A percentile compares a stretch with the other conserved stretches of the same genome.
Evolutionary conservation across 495 filamentous ascomycete species (phyloP).

Genomic region (Staphylotrichum tortipilum): DNA sequence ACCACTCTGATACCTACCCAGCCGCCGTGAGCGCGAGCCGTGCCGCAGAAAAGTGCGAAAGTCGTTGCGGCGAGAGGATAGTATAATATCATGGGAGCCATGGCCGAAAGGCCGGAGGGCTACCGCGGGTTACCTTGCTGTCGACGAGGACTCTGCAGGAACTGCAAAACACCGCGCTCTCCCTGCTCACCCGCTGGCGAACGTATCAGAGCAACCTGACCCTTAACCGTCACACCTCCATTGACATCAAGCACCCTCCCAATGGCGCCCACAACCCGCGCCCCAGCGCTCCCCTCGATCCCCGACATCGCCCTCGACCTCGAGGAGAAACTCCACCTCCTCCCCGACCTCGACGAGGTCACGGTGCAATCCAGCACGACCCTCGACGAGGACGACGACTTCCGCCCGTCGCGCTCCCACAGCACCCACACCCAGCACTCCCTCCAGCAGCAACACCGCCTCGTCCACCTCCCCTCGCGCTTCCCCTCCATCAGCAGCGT

Average conservation of each 20-base stretch:
- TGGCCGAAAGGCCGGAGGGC: no score
- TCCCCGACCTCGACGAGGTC: constrained; percentile 1
- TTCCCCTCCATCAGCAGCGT: constrained; percentile 2
- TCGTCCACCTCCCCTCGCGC: neutral
- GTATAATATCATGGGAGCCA: neutral
- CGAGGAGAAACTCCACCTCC: constrained; percentile 1
- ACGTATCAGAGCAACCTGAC: no score
- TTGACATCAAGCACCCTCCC: neutral
- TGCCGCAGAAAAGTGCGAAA: neutral
- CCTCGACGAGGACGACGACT: constrained; percentile 1
- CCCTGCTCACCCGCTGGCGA: no score
- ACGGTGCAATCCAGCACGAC: neutral
- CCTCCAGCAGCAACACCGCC: neutral
- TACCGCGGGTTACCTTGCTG: no score
- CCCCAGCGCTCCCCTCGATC: constrained; percentile 8
- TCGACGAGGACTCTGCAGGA: neutral
- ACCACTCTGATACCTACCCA: neutral
- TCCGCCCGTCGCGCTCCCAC: neutral
- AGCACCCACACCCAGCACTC: neutral
- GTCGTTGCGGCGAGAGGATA: neutral
- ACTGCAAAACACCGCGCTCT: neutral
- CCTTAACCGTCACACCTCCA: no score
- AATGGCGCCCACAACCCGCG: constrained; percentile 5
- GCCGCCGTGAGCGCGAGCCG: neutral
- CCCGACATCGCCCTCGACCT: constrained; percentile 9